Base-by-base conservation (phyloP, 108 stramenopile genomes). In the Nitzschia palea region DNA sequence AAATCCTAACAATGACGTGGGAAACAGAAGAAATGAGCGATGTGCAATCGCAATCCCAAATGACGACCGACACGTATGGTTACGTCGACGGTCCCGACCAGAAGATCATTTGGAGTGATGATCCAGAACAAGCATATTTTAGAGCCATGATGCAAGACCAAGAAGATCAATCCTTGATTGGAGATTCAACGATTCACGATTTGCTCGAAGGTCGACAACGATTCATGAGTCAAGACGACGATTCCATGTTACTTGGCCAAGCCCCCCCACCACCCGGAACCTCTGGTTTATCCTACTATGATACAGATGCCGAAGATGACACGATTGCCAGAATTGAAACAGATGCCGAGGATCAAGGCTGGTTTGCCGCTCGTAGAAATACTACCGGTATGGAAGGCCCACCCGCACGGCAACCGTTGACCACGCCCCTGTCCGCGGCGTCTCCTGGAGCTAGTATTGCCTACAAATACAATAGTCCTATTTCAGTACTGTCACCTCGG, bases 91-190 rank as follows among this genome's bases (percentile, higher is more conserved):
- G 53, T 35, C 31, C 47, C 43, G 67, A 68, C 29, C 33, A 50
- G 18, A 51, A 10, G 22, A 36, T 76, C 6, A 55, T 76, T 31
- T 76, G 74, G 74, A 68, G 65, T 18, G 74, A 76, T 59, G 65
- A 76, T 45, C 74, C 74, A 2, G 74, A 76, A 52, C 15, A 32
- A n/a, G 74, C 51, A 23, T 76, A 76, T 51, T 63, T 76, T 42
- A 43, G 62, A 18, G 58, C 67, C 10, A 63, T 76, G 61, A 56
- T 74, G 51, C 47, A 18, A 48, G 63, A 48, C n/a, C 26, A 51
- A 1, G 55, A 57, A 23, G 31, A 34, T 2, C 18, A 32, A 20
- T 59, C 58, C 2, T 17, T 37, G 22, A 30, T 34, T 37, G 22
- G 33, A 37, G 33, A 59, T 20, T 33, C 29, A 4, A 37, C 33